Evolutionary conservation across 2,329 filamentous ascomycete species (phyloP), one percentile per base, ranked within the genome.

Genomic region (Fusarium sp.): DNA sequence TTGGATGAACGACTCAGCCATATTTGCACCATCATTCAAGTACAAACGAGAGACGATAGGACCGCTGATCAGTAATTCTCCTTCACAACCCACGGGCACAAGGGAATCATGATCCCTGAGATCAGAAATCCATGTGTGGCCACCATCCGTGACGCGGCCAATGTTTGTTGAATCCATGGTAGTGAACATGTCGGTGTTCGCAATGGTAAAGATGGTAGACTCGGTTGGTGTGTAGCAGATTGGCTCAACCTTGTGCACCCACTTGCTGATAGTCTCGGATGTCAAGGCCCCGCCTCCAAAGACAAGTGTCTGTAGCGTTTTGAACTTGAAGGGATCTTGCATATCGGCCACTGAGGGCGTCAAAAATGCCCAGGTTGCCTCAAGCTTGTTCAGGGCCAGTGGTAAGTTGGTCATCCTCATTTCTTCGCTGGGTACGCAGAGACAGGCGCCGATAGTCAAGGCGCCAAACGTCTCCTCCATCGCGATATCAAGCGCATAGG

Each of bases 211-310:
- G 0, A 76, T 18, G 1, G 68, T 59, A 3, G 56, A 63, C 24
- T 75, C 73, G 2, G 73, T 63, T 9, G 73, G 73, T 0, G 71
- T 72, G 13, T 74, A 75, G 8, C 69, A 74, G 0, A 74, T 63
- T 16, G 75, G 7, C 15, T 62, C 39, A 8, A 73, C 54, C 15
- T 53, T 63, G n/a, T 56, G 53, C n/a, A 44, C 60, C 73, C 73
- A 75, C 3, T 23, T 53, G 18, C 49, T 50, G 6, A 72, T 52
- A 1, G 67, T 65, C 6, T 75, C 73, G 0, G 55, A 26, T 0
- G 69, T 56, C 5, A 73, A 41, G 5, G 68, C 33, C 23, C 75
- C 74, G 2, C 74, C 74, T 18, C 70, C 73, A 1, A 65, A 70
- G 9, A 74, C 62, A 1, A 74, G 55, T 0, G 66, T 66, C 35